These are phyloP conservation scores for Adiantum capillusveneris DNA, from an alignment of 75 land plant genomes.

Conservation along the genomic window DNA sequence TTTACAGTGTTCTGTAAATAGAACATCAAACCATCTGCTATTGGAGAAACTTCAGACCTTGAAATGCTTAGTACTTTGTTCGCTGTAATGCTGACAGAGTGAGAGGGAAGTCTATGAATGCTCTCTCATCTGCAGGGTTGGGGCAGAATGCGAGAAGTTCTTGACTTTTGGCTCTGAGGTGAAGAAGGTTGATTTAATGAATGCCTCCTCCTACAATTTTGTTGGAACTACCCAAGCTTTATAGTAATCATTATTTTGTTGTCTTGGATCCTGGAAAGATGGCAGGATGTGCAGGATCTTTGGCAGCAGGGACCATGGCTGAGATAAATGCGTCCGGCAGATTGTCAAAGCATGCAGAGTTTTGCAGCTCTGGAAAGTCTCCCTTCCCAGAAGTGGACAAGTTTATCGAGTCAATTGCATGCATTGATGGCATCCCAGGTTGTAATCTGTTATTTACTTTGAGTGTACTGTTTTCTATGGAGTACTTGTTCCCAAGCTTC, in stretches of 20 bases:
- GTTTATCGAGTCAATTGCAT: constrained; percentile 81
- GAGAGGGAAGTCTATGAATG: constrained; percentile 75
- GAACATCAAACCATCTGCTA: too few species aligned
- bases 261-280: not conserved
- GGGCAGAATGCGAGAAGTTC: constrained; percentile 54
- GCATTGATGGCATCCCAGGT: constrained; percentile 79
- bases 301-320: too few species aligned
- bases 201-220: too few species aligned
- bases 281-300: not conserved
- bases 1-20: constrained; percentile 1
- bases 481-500: too few species aligned
- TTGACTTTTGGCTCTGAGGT: constrained; percentile 42
- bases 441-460: too few species aligned
- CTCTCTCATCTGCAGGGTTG: constrained; percentile 81
- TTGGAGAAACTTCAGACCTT: too few species aligned
- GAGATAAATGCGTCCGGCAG: too few species aligned
- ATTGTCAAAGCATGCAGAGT: constrained; percentile 2
- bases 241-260: too few species aligned
- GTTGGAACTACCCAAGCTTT: too few species aligned
- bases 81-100: constrained; percentile 28
- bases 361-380: constrained; percentile 45
- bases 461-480: too few species aligned
- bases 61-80: constrained; percentile 5
- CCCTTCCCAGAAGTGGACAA: constrained; percentile 77
- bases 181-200: too few species aligned